A percentile compares a stretch with the other conserved stretches of the same genome.
Conservation (phyloP, 176 grass and related monocot species). For the Rhipidocladum racemiflorum region DNA sequence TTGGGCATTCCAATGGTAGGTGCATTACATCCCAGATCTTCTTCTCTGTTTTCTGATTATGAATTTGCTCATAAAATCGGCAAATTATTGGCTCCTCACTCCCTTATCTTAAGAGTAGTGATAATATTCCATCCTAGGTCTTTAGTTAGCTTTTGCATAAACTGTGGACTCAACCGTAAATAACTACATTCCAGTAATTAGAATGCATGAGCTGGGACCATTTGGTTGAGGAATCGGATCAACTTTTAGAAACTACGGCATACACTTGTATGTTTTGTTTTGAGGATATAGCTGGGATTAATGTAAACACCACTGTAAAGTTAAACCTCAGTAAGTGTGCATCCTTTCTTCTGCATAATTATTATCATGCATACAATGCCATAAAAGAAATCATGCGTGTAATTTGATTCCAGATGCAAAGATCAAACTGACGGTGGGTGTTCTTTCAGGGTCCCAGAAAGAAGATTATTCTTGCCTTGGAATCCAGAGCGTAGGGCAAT, state of each 20-base stretch:
- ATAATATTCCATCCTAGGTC: neutral
- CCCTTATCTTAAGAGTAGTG: neutral
- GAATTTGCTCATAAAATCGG: neutral
- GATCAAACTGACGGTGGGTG: neutral
- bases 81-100: neutral
- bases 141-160: neutral
- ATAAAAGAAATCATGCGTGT: neutral
- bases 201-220: neutral
- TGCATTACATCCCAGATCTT: slow-evolving; percentile 1
- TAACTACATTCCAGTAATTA: neutral
- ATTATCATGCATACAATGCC: neutral
- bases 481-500: slow-evolving; percentile 59
- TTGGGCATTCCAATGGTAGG: slow-evolving; percentile 94
- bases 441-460: slow-evolving; percentile 94
- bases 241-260: neutral
- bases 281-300: neutral
- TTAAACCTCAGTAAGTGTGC: neutral
- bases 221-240: neutral
- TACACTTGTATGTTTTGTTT: neutral
- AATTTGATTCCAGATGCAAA: neutral
- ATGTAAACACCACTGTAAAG: neutral
- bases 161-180: neutral
- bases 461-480: slow-evolving; percentile 90
- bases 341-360: neutral
- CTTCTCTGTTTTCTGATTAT: neutral